These are phyloP conservation scores for Penicillium dipodomyicola DNA, from an alignment of 495 filamentous ascomycete species.

Conservation along the genomic window DNA sequence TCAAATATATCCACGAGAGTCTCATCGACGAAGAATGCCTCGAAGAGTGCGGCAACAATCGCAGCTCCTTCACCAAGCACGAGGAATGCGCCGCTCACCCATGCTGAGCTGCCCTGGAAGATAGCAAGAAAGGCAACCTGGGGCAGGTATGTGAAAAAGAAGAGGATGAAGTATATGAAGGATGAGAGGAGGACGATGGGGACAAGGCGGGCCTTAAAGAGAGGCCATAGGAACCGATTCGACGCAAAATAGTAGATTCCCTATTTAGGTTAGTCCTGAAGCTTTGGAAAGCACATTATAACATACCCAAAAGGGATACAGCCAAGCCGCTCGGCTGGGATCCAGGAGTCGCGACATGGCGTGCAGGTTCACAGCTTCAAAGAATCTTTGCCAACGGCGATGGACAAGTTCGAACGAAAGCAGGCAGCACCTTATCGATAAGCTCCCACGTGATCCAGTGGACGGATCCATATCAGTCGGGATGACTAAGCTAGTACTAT, in stretches of 20 bases:
- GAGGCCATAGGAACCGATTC: constrained; percentile 62
- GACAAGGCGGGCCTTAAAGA: constrained; percentile 57
- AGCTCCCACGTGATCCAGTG: constrained; percentile 26
- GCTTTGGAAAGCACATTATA: background rate
- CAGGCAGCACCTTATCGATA: constrained; percentile 45
- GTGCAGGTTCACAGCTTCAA: constrained; percentile 6
- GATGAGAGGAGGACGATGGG: constrained; percentile 57
- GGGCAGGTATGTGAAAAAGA: constrained; percentile 59
- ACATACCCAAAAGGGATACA: constrained; percentile 55
- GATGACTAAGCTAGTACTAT: constrained; percentile 14
- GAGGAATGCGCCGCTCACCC: constrained; percentile 61
- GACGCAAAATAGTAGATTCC: constrained; percentile 59
- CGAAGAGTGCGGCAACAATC: constrained; percentile 60
- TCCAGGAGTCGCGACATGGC: constrained; percentile 29
- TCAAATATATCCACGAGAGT: constrained; percentile 69
- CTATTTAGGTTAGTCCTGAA: constrained; percentile 28
- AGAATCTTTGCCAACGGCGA: background rate
- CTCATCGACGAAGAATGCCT: constrained; percentile 67
- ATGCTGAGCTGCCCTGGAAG: constrained; percentile 59
- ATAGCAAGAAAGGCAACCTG: constrained; percentile 64
- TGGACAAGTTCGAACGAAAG: background rate
- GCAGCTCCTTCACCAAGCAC: constrained; percentile 65
- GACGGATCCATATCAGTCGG: constrained; percentile 11
- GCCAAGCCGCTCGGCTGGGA: constrained; percentile 46
- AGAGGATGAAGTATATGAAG: constrained; percentile 60